These are phyloP conservation scores for Tolypocladium pustulatum DNA, from an alignment of 2,329 filamentous ascomycete genomes.

Conservation along the genomic window DNA sequence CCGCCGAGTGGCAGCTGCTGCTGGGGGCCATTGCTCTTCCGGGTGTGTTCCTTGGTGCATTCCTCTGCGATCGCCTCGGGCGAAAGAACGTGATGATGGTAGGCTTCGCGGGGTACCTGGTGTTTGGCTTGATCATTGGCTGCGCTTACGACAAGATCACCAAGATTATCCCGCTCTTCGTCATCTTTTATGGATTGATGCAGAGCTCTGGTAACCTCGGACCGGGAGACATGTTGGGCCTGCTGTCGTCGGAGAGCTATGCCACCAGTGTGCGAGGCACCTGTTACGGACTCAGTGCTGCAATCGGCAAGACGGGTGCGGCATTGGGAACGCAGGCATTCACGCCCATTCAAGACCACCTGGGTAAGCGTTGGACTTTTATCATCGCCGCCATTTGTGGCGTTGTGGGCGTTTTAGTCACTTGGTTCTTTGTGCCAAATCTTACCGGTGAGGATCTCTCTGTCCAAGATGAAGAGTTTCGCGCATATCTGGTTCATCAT, in stretches of 20 bases:
- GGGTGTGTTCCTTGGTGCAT: slow-evolving; percentile 38
- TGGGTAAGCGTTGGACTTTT: slow-evolving; percentile 39
- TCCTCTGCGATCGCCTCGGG: slow-evolving; percentile 34
- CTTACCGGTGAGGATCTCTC: slow-evolving; percentile 32
- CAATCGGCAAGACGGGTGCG: slow-evolving; percentile 39
- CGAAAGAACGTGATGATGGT: slow-evolving; percentile 39
- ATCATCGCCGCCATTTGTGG: slow-evolving; percentile 41
- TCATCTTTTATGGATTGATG: slow-evolving; percentile 41
- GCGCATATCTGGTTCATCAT: slow-evolving; percentile 29
- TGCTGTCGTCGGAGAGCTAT: slow-evolving; percentile 39
- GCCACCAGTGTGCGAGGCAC: slow-evolving; percentile 40
- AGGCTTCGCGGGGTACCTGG: slow-evolving; percentile 36
- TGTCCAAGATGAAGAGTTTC: slow-evolving; percentile 31
- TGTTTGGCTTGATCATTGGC: slow-evolving; percentile 42
- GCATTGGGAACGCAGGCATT: slow-evolving; percentile 41
- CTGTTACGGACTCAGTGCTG: slow-evolving; percentile 39
- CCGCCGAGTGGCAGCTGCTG: slow-evolving; percentile 37
- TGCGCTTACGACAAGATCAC: slow-evolving; percentile 35
- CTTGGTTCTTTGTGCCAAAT: slow-evolving; percentile 35
- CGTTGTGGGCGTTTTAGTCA: slow-evolving; percentile 33
- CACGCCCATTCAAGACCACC: slow-evolving; percentile 30
- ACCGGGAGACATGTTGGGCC: slow-evolving; percentile 38
- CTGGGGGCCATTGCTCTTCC: slow-evolving; percentile 32
- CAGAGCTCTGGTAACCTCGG: slow-evolving; percentile 38
- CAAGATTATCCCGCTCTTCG: slow-evolving; percentile 37